Evolutionary conservation across 108 stramenopile genomes (phyloP).

Genomic region (Discostella stelligeroides): DNA sequence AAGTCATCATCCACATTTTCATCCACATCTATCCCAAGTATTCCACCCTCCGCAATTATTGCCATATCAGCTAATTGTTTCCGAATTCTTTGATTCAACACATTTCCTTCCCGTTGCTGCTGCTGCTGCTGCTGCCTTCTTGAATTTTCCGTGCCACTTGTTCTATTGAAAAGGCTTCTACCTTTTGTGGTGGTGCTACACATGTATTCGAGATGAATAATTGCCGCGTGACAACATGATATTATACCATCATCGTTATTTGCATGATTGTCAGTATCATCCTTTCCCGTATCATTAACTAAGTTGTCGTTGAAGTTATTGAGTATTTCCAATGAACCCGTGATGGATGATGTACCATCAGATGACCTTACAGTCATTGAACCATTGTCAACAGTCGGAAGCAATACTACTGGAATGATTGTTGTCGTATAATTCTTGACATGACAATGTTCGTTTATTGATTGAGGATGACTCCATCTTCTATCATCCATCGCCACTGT

Average conservation of each 20-base stretch:
- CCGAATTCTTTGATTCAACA: neutral
- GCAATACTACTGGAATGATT: neutral
- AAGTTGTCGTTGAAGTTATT: too few species aligned
- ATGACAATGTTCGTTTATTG: too few species aligned
- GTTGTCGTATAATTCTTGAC: neutral
- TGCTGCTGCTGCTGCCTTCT: neutral
- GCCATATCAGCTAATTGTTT: conserved; percentile 12
- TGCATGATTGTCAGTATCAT: too few species aligned
- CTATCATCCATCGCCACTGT: neutral
- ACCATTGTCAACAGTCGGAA: neutral
- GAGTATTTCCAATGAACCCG: too few species aligned
- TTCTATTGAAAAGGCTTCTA: conserved; percentile 6
- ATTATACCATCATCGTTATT: neutral
- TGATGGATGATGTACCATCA: neutral
- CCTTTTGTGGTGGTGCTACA: conserved; percentile 13
- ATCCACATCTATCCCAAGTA: conserved; percentile 13
- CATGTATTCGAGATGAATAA: conserved; percentile 20
- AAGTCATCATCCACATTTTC: neutral
- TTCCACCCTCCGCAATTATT: conserved; percentile 25
- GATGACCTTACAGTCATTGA: neutral
- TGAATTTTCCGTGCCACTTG: neutral
- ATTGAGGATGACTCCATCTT: too few species aligned
- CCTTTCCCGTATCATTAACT: too few species aligned
- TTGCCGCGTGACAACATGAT: neutral
- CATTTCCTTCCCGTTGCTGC: neutral